Conservation (phyloP, 768 basidiomycete species). For the Tylopilus vinaceipallidus region DNA sequence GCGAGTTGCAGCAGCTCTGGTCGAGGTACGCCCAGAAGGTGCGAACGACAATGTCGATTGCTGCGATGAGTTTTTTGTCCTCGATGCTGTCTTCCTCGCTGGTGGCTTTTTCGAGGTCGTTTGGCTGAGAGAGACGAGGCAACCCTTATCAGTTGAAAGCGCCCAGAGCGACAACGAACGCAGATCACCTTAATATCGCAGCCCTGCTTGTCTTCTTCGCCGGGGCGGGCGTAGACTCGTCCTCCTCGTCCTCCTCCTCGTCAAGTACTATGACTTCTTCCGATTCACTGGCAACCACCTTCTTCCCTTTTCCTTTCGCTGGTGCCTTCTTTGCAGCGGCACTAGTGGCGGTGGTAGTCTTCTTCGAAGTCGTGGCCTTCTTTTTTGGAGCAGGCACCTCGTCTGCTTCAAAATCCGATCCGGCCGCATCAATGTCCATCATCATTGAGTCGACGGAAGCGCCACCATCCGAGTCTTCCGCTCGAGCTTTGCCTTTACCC, state of each 20-base stretch:
- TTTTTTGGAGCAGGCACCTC: slow-evolving; percentile 44
- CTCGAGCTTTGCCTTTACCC: slow-evolving; percentile 53
- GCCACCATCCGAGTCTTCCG: slow-evolving; percentile 50
- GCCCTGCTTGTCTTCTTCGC: slow-evolving; percentile 61
- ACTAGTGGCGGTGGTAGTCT: slow-evolving; percentile 23
- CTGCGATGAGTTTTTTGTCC: slow-evolving; percentile 30
- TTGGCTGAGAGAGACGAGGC: slow-evolving; percentile 26
- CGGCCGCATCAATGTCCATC: slow-evolving; percentile 65
- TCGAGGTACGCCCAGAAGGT: slow-evolving; percentile 53
- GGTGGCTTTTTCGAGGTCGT: slow-evolving; percentile 50
- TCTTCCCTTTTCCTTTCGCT: slow-evolving; percentile 56
- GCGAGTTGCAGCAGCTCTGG: slow-evolving; percentile 66
- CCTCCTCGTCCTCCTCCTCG: slow-evolving; percentile 55
- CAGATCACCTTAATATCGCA: slow-evolving; percentile 58
- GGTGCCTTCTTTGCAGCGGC: slow-evolving; percentile 44
- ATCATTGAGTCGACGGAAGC: slow-evolving; percentile 67
- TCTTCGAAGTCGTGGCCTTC: slow-evolving; percentile 39
- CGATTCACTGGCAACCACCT: slow-evolving; percentile 47
- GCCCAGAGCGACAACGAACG: slow-evolving; percentile 22
- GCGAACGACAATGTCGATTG: slow-evolving; percentile 60
- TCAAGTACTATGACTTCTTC: slow-evolving; percentile 55
- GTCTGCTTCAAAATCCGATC: slow-evolving; percentile 52
- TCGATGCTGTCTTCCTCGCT: slow-evolving; percentile 43
- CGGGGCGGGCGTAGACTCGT: slow-evolving; percentile 41
- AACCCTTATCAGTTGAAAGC: slow-evolving; percentile 19